phyloP scores from a whole-genome alignment of 1,139 yeast species.

The Hansenula sp. region DNA sequence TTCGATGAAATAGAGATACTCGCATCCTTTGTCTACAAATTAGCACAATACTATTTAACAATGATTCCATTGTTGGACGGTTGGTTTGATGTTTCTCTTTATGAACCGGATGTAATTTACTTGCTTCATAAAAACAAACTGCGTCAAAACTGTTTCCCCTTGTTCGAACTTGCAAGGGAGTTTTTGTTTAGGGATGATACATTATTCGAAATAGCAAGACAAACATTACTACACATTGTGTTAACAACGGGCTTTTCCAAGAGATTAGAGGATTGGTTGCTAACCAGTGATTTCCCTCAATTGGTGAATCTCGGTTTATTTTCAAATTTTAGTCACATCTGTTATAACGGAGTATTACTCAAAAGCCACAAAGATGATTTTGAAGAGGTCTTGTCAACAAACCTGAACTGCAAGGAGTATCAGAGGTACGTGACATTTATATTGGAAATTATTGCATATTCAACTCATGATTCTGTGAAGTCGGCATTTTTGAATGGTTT shows the following conservation, averaged over 20 bases:
- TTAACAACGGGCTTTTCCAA: constrained; percentile 1
- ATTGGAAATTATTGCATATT: background rate
- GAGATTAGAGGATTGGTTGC: constrained; percentile 1
- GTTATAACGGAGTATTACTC: background rate
- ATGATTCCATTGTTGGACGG: constrained; percentile 1
- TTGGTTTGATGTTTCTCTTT: background rate
- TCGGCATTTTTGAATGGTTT: constrained; percentile 2
- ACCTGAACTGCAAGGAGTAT: background rate
- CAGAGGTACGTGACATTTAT: background rate
- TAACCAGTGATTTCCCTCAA: constrained; percentile 4
- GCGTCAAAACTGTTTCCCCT: constrained; percentile 2
- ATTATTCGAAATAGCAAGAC: background rate
- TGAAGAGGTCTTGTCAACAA: background rate
- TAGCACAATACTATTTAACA: background rate
- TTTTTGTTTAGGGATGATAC: constrained; percentile 2
- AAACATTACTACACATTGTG: constrained; percentile 2
- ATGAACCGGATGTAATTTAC: constrained; percentile 3
- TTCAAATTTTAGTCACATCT: constrained; percentile 4
- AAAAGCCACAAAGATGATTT: background rate
- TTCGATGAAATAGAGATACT: background rate
- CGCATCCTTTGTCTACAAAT: background rate
- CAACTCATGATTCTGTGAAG: constrained; percentile 4
- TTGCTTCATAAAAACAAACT: background rate
- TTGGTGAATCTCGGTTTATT: constrained; percentile 1
- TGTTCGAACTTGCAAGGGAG: constrained; percentile 4